Evolutionary conservation across 495 filamentous ascomycete genomes (phyloP).

Genomic region (Viridothelium virens): DNA sequence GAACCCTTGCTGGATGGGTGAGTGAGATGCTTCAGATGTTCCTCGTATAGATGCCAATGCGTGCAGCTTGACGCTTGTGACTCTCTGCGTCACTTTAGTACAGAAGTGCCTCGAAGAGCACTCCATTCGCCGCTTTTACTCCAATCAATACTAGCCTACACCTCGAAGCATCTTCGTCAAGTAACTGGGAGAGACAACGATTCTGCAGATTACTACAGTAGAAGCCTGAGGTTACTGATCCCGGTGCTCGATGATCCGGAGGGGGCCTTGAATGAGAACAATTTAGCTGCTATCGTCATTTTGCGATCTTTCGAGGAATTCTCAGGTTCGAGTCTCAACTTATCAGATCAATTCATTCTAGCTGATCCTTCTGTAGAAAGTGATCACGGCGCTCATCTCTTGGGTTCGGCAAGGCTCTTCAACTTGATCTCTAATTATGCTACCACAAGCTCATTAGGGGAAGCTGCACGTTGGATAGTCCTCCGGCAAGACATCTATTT

Average conservation of each 20-base stretch:
- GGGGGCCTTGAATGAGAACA: constrained; percentile 49
- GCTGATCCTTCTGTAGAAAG: not conserved
- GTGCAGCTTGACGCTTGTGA: constrained; percentile 20
- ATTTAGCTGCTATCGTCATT: constrained; percentile 55
- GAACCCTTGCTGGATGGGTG: not conserved
- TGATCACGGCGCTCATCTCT: constrained; percentile 13
- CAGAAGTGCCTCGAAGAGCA: constrained; percentile 22
- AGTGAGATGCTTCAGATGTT: not conserved
- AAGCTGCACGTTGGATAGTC: constrained; percentile 19
- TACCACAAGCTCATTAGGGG: constrained; percentile 14
- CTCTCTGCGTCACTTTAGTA: constrained; percentile 17
- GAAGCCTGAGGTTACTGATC: constrained; percentile 30
- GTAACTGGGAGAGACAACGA: constrained; percentile 18
- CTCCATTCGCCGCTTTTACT: constrained; percentile 20
- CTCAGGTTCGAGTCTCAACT: not conserved
- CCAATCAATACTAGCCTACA: constrained; percentile 21
- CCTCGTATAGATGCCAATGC: not conserved
- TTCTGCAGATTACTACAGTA: constrained; percentile 18
- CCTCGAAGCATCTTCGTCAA: constrained; percentile 19
- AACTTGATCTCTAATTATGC: constrained; percentile 18
- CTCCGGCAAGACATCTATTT: constrained; percentile 22
- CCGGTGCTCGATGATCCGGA: constrained; percentile 38
- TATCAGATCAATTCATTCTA: not conserved
- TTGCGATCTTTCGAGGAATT: constrained; percentile 55
- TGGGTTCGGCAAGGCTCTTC: constrained; percentile 19